phyloP scores from a whole-genome alignment of 495 filamentous ascomycete species.

The Aspergillus coremiiformis region DNA sequence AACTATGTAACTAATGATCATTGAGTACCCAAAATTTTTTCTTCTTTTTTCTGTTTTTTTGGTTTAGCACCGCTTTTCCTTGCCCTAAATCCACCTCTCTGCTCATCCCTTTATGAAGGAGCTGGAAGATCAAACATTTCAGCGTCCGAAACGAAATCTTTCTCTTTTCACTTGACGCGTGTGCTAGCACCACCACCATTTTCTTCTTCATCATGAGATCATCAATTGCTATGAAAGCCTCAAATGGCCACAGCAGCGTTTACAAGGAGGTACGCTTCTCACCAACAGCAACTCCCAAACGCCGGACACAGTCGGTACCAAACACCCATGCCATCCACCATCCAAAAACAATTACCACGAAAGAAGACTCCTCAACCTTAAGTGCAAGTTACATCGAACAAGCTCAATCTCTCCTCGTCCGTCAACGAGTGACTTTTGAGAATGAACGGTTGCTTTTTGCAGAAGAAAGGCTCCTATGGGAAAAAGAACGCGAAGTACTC shows the following conservation, averaged over 20 bases:
- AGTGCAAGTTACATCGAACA: slow-evolving; percentile 33
- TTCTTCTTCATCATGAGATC: slow-evolving; percentile 26
- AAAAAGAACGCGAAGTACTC: slow-evolving; percentile 33
- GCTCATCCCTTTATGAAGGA: background rate
- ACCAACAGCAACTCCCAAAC: slow-evolving; percentile 33
- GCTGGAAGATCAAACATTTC: background rate
- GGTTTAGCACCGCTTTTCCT: background rate
- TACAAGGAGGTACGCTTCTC: slow-evolving; percentile 47
- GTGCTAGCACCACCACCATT: background rate
- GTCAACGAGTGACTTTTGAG: slow-evolving; percentile 33
- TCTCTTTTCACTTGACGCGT: background rate
- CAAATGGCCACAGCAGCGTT: slow-evolving; percentile 34
- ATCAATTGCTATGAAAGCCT: slow-evolving; percentile 17
- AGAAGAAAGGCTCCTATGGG: slow-evolving; percentile 37
- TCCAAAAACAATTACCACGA: slow-evolving; percentile 3
- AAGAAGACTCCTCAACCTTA: slow-evolving; percentile 14
- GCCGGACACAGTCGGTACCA: slow-evolving; percentile 36
- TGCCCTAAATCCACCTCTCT: background rate
- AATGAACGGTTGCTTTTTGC: slow-evolving; percentile 33
- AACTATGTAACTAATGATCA: background rate
- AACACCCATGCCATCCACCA: slow-evolving; percentile 23
- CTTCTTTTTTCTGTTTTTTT: background rate
- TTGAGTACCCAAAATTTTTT: slow-evolving; percentile 3
- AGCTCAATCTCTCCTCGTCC: slow-evolving; percentile 35
- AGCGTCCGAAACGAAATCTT: background rate